A percentile compares a stretch with the other conserved stretches of the same genome.
phyloP scores from a whole-genome alignment of 225 moss, liverwort and hornwort species.

The Pseudoscleropodium purum region DNA sequence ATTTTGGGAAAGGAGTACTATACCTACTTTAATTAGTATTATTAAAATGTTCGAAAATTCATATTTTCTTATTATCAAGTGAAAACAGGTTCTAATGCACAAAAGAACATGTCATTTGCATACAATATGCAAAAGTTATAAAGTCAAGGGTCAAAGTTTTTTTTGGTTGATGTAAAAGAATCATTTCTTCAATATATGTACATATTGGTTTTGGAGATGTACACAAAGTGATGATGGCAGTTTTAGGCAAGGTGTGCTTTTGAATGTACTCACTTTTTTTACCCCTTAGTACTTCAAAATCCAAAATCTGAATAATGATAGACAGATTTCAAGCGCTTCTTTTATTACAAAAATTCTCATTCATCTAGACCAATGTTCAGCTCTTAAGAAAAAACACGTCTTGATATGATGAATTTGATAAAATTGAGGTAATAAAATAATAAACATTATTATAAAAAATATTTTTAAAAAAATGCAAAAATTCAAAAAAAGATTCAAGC shows the following conservation, averaged over 20 bases:
- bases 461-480: too few species aligned
- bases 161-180: too few species aligned
- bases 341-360: neutral
- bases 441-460: neutral
- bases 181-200: neutral
- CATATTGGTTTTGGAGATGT: neutral
- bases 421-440: neutral
- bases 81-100: rapidly evolving
- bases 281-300: rapidly evolving
- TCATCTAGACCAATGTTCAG: neutral
- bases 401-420: neutral
- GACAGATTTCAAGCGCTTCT: rapidly evolving
- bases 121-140: rapidly evolving
- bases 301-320: rapidly evolving
- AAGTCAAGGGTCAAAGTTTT: too few species aligned
- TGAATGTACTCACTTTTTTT: neutral
- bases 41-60: neutral
- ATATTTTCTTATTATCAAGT: neutral
- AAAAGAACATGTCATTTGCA: rapidly evolving
- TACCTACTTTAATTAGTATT: too few species aligned
- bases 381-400: neutral
- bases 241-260: neutral
- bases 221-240: rapidly evolving
- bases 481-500: neutral
- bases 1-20: too few species aligned